Conservation (phyloP, 2,329 filamentous ascomycete genomes). For the Neonectria neomacrospora region DNA sequence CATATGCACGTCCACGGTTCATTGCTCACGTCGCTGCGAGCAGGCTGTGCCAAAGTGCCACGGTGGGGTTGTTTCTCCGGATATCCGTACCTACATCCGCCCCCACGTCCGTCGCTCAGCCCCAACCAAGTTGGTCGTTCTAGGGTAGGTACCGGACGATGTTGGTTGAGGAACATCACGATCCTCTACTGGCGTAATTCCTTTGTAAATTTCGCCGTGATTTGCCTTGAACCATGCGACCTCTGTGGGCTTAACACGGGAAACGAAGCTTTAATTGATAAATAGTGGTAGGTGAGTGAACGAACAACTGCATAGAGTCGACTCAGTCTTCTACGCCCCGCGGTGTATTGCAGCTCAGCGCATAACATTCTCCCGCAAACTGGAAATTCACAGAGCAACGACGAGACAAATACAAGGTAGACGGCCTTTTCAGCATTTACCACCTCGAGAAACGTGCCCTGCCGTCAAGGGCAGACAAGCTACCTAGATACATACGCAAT, state of each 20-base stretch:
- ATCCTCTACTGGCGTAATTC: neutral
- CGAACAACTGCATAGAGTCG: too few species aligned
- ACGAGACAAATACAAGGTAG: neutral
- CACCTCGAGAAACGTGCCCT: neutral
- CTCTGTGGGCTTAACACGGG: too few species aligned
- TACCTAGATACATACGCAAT: neutral
- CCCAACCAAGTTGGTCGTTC: neutral
- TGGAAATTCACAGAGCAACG: neutral
- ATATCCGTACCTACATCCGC: constrained; percentile 11
- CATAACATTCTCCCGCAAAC: too few species aligned
- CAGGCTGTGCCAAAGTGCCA: constrained; percentile 12
- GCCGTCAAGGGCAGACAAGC: neutral
- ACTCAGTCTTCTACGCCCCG: too few species aligned
- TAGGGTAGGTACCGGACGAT: neutral
- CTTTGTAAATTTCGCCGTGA: too few species aligned
- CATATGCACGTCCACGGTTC: constrained; percentile 11
- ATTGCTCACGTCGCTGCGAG: constrained; percentile 9
- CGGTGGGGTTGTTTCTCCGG: constrained; percentile 8
- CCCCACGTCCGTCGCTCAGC: neutral
- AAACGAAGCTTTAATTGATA: too few species aligned
- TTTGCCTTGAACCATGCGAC: too few species aligned
- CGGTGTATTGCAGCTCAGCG: too few species aligned
- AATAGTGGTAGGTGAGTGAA: too few species aligned
- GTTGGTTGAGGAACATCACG: neutral
- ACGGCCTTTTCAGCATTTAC: neutral